phyloP scores from a whole-genome alignment of 192 early-diverging fungal genomes.

The Linnemannia exigua region DNA sequence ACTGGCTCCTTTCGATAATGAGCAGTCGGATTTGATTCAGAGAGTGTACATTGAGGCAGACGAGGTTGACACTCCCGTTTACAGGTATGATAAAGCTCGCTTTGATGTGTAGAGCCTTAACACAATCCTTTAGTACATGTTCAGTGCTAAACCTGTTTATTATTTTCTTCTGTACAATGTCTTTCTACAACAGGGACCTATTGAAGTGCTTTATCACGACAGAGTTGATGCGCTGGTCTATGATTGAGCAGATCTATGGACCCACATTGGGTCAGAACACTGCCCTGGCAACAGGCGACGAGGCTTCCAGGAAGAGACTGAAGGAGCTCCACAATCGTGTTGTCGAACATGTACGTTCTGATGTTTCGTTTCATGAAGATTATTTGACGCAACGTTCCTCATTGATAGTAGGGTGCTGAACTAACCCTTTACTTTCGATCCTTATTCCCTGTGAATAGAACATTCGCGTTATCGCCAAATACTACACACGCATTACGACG shows the following conservation, averaged over 20 bases:
- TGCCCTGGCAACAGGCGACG: conserved; percentile 79
- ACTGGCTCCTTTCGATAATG: conserved; percentile 94
- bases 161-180: neutral
- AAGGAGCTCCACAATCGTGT: conserved; percentile 92
- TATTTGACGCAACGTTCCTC: neutral
- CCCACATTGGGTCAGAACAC: conserved; percentile 77
- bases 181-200: conserved; percentile 74
- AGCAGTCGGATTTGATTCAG: conserved; percentile 96
- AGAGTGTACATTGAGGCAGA: conserved; percentile 87
- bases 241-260: conserved; percentile 93
- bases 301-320: conserved; percentile 85
- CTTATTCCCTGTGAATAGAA: conserved; percentile 64
- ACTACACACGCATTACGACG: conserved; percentile 91
- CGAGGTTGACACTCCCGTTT: conserved; percentile 79
- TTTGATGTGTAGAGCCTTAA: neutral
- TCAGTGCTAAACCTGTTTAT: neutral
- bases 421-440: neutral
- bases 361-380: neutral
- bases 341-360: conserved; percentile 88
- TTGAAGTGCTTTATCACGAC: conserved; percentile 89
- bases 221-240: conserved; percentile 97
- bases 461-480: conserved; percentile 96
- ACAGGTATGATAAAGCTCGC: conserved; percentile 64
- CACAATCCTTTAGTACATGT: neutral
- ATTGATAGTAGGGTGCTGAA: neutral